Base-by-base conservation (phyloP, 2,329 filamentous ascomycete genomes). In the Fusarium acutatum region DNA sequence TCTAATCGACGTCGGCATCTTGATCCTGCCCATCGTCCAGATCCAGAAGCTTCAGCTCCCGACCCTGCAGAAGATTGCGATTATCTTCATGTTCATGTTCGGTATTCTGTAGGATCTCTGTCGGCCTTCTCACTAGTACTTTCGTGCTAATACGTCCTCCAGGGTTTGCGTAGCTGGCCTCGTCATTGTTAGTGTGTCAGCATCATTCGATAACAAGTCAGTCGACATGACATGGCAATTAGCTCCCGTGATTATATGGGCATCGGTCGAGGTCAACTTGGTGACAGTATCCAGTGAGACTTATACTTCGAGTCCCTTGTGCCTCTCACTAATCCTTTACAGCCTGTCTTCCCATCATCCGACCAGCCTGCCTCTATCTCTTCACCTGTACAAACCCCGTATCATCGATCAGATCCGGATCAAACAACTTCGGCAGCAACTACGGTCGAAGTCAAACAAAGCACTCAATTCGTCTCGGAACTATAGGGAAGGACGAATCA, bases 1-100 rank as follows among this genome's bases (percentile, higher is more conserved):
- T 17, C 4, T 79, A 4, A 72, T 81, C n/a, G 80, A 82, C 22
- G 32, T 81, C 10, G 64, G 54, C 6, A 80, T 81, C 18, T 44
- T 82, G n/a, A 63, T 69, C 4, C 35, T 81, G 3, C 80, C 80
- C 1, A 46, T 79, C 15, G 52, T 80, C 4, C 75, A 81, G 50
- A 75, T 81, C 5, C 65, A 69, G 24, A 78, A 78, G 41, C 70
- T 81, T 5, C 65, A 78, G n/a, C 73, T 80, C 11, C 77, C 75
- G 1, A 38, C 24, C 2, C 15, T 69, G 15, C 78, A 79, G 38
- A 79, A 77, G 20, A 35, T 77, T 18, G 77, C 69, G 1, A 73
- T 79, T 5, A 66, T 71, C 18, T 34, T 77, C 9, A 71, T 81
- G 56, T 81, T 81, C 49, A 66, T 67, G 38, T 80, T 79, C 58